Conservation (phyloP, 2,329 filamentous ascomycete species). For the Orbilia javanica region DNA sequence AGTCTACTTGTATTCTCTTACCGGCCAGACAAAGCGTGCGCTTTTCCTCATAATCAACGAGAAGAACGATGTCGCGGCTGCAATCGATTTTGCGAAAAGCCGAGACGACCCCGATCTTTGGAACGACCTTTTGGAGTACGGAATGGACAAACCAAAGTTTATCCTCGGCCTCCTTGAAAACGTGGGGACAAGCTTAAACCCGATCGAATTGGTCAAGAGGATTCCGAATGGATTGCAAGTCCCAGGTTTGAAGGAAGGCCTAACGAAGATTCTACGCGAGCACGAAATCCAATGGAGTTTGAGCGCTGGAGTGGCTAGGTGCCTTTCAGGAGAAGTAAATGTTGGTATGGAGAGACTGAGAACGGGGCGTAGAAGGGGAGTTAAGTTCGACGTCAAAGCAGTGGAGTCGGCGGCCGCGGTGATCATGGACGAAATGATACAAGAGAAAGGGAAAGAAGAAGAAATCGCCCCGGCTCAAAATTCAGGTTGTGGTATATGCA, state of each 20-base stretch:
- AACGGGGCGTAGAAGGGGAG: slow-evolving; percentile 81
- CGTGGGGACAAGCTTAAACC: slow-evolving; percentile 92
- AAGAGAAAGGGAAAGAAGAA: slow-evolving; percentile 62
- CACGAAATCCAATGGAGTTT: slow-evolving; percentile 96
- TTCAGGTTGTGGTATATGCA: slow-evolving; percentile 43
- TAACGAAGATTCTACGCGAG: slow-evolving; percentile 92
- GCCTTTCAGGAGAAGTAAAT: slow-evolving; percentile 87
- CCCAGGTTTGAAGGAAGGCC: slow-evolving; percentile 85
- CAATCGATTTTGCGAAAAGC: slow-evolving; percentile 93
- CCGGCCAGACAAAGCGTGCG: slow-evolving; percentile 90
- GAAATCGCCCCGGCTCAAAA: slow-evolving; percentile 62
- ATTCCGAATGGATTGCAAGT: slow-evolving; percentile 96
- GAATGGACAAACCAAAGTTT: slow-evolving; percentile 96
- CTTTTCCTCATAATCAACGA: slow-evolving; percentile 93
- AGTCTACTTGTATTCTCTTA: slow-evolving; percentile 96
- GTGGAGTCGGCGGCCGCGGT: slow-evolving; percentile 54
- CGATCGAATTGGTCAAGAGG: slow-evolving; percentile 86
- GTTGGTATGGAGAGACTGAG: slow-evolving; percentile 84
- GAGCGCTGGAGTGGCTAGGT: slow-evolving; percentile 86
- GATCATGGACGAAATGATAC: slow-evolving; percentile 60
- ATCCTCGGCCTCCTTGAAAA: slow-evolving; percentile 92
- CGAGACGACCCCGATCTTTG: slow-evolving; percentile 93
- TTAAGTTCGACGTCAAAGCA: slow-evolving; percentile 82
- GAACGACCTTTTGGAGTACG: slow-evolving; percentile 94
- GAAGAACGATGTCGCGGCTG: slow-evolving; percentile 89